These are phyloP conservation scores for Melaleuca alternifolia DNA, from an alignment of 345 rosid species.

Conservation along the genomic window DNA sequence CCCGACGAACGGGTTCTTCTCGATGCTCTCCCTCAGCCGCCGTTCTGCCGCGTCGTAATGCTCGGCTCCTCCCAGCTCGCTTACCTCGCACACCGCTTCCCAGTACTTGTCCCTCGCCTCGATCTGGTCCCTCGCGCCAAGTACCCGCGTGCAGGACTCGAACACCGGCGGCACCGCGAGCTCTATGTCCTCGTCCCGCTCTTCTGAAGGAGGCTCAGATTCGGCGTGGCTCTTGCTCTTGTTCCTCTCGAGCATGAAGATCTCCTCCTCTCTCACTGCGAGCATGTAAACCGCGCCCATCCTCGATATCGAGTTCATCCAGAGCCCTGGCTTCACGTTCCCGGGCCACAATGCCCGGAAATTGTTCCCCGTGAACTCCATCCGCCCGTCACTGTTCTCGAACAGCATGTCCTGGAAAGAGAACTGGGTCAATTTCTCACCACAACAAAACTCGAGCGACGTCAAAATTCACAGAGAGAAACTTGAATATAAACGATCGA, in stretches of 20 bases:
- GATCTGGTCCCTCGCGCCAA: conserved; percentile 50
- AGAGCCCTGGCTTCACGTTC: conserved; percentile 72
- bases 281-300: conserved; percentile 73
- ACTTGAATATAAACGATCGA: not conserved
- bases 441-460: not conserved
- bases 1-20: conserved; percentile 75
- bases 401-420: conserved; percentile 55
- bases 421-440: not conserved
- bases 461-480: too few relatives aligned
- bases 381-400: conserved; percentile 47
- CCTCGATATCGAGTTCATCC: conserved; percentile 66
- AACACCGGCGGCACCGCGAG: conserved; percentile 75
- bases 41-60: conserved; percentile 42
- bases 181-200: conserved; percentile 62
- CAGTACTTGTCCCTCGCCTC: conserved; percentile 62
- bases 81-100: conserved; percentile 57
- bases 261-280: conserved; percentile 74
- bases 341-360: conserved; percentile 77
- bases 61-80: conserved; percentile 10
- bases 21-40: conserved; percentile 32
- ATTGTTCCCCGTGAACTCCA: conserved; percentile 59
- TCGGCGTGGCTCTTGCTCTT: conserved; percentile 17
- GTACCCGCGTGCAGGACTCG: conserved; percentile 40
- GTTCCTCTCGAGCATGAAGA: conserved; percentile 37
- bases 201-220: conserved; percentile 3